These are phyloP conservation scores for Pythium phragmitis DNA, from an alignment of 352 stramenopile species.

Conservation along the genomic window DNA sequence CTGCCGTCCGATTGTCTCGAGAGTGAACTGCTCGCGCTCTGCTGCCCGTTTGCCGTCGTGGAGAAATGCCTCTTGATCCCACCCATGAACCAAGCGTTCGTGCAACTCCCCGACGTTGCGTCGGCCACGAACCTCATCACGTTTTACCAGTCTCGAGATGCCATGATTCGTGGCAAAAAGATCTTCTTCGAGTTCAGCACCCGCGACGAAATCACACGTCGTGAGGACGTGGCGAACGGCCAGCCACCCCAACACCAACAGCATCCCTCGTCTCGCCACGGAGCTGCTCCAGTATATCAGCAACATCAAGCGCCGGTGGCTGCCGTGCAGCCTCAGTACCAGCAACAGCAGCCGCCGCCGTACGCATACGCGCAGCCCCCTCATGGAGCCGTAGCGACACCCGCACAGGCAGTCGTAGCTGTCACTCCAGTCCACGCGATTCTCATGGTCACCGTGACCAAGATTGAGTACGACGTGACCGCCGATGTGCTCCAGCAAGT, in stretches of 20 bases:
- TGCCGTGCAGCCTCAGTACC: conserved; percentile 30
- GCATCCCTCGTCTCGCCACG: not conserved
- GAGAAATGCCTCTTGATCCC: conserved; percentile 78
- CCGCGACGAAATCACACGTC: conserved; percentile 55
- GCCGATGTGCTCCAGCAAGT: conserved; percentile 79
- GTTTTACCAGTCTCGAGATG: conserved; percentile 79
- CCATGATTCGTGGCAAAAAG: conserved; percentile 75
- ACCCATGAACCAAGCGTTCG: conserved; percentile 76
- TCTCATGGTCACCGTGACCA: conserved; percentile 76
- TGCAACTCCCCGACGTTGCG: conserved; percentile 67
- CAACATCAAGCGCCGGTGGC: conserved; percentile 1
- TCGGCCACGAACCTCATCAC: conserved; percentile 69
- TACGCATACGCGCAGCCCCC: conserved; percentile 9
- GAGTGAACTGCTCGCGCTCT: conserved; percentile 79
- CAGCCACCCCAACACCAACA: not conserved
- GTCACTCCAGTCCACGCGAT: conserved; percentile 45
- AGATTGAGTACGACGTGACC: conserved; percentile 84
- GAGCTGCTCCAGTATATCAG: not conserved
- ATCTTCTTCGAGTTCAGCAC: conserved; percentile 79
- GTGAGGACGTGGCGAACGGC: conserved; percentile 18
- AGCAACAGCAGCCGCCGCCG: conserved; percentile 7
- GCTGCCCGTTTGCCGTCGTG: conserved; percentile 77
- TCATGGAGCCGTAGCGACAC: not conserved
- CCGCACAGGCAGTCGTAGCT: not conserved
- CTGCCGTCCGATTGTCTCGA: conserved; percentile 77